These are phyloP conservation scores for Ulmus americana DNA, from an alignment of 331 rosid genomes.

Conservation along the genomic window DNA sequence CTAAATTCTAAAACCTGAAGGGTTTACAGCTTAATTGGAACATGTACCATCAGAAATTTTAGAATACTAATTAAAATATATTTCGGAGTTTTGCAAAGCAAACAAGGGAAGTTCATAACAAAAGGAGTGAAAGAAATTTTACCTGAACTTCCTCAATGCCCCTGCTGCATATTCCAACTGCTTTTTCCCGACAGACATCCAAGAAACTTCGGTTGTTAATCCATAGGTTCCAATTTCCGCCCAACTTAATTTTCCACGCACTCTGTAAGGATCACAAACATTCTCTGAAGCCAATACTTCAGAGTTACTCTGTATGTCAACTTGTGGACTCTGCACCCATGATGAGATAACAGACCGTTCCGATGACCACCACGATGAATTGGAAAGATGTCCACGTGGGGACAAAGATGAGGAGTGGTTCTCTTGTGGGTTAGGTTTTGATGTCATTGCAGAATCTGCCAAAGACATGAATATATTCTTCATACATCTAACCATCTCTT, in stretches of 20 bases:
- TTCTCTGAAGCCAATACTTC: conserved; percentile 50
- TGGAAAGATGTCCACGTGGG: conserved; percentile 56
- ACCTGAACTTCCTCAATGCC: conserved; percentile 67
- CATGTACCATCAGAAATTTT: background rate
- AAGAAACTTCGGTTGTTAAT: conserved; percentile 64
- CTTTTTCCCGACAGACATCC: conserved; percentile 84
- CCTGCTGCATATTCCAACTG: conserved; percentile 77
- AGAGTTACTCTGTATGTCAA: conserved; percentile 43
- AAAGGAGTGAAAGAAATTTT: background rate
- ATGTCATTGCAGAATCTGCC: conserved; percentile 44
- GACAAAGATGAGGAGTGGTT: conserved; percentile 42
- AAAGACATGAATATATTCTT: conserved; percentile 63
- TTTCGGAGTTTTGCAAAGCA: background rate
- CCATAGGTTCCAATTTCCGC: conserved; percentile 59
- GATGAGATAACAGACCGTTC: conserved; percentile 54
- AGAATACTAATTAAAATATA: background rate
- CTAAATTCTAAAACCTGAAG: background rate
- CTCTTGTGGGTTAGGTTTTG: conserved; percentile 38
- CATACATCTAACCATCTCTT: conserved; percentile 77
- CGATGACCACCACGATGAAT: conserved; percentile 69
- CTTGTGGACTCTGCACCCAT: conserved; percentile 56
- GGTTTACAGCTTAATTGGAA: background rate
- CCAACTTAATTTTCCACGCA: conserved; percentile 66
- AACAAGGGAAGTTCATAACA: background rate
- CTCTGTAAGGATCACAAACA: conserved; percentile 58